Percentiles rank a stretch among this genome's conserved stretches.
These are phyloP conservation scores for Aspergillus biplanus DNA, from an alignment of 495 filamentous ascomycete species.

Conservation along the genomic window DNA sequence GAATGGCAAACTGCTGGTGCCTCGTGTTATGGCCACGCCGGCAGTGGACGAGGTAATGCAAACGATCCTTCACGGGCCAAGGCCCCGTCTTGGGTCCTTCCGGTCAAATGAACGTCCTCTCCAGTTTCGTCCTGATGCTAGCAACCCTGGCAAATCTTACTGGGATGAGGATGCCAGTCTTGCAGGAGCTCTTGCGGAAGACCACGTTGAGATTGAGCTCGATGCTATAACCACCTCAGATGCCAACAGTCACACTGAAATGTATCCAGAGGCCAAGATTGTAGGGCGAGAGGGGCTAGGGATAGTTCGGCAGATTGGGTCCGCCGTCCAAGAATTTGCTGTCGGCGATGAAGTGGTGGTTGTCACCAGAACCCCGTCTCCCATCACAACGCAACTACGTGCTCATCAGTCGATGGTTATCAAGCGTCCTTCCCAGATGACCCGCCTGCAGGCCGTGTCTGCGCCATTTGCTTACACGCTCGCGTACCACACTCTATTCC, in stretches of 20 bases:
- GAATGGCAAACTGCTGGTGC: constrained; percentile 26
- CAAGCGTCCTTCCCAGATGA: constrained; percentile 15
- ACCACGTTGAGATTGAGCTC: constrained; percentile 26
- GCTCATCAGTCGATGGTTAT: background rate
- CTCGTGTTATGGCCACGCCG: constrained; percentile 24
- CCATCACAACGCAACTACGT: background rate
- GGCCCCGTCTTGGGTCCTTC: constrained; percentile 19
- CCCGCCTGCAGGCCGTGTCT: constrained; percentile 21
- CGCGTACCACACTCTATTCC: constrained; percentile 24
- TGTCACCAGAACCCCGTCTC: background rate
- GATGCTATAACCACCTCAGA: constrained; percentile 25
- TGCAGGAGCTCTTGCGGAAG: constrained; percentile 6
- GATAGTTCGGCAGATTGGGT: constrained; percentile 21
- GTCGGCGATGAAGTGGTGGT: constrained; percentile 26
- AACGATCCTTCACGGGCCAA: constrained; percentile 26
- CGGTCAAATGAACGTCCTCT: constrained; percentile 19
- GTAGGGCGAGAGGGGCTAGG: constrained; percentile 27
- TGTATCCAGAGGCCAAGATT: constrained; percentile 20
- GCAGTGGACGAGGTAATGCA: constrained; percentile 30
- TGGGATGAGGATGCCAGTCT: constrained; percentile 22
- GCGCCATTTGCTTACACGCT: constrained; percentile 25
- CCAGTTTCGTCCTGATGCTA: constrained; percentile 12
- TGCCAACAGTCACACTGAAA: constrained; percentile 2
- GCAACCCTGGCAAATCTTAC: background rate
- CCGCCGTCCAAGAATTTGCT: constrained; percentile 7